Conservation (phyloP, 164 flowering plant species). For the Chloranthus sessilifolius region DNA sequence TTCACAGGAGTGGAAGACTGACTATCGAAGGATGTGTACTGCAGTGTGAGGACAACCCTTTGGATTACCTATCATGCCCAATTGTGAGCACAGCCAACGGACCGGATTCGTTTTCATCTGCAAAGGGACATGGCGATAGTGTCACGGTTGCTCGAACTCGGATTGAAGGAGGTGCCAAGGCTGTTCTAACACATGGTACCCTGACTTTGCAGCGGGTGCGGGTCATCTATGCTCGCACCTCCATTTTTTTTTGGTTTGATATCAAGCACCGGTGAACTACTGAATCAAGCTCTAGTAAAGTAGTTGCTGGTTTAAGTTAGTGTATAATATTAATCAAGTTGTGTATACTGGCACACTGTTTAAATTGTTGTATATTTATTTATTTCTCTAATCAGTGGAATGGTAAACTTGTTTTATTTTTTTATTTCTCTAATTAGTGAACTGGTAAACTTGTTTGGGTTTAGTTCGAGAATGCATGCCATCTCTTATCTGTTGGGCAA, state of each 20-base stretch:
- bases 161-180: conserved; percentile 95
- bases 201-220: conserved; percentile 78
- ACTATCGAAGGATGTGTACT: conserved; percentile 86
- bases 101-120: conserved; percentile 21
- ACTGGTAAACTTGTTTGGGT: too few species aligned
- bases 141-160: conserved; percentile 73
- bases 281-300: too few species aligned
- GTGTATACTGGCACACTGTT: background rate
- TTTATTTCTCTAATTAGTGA: too few species aligned
- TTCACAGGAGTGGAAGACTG: conserved; percentile 88
- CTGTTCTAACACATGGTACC: conserved; percentile 72
- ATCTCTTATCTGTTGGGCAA: too few species aligned
- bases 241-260: conserved; percentile 90
- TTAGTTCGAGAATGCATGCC: too few species aligned
- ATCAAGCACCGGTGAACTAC: conserved; percentile 39
- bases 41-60: conserved; percentile 80
- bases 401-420: too few species aligned
- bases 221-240: conserved; percentile 70
- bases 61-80: conserved; percentile 88
- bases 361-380: conserved; percentile 1
- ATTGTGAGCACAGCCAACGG: conserved; percentile 68
- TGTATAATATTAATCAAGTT: background rate
- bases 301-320: background rate
- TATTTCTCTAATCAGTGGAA: background rate
- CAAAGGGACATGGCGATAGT: conserved; percentile 36